These are phyloP conservation scores for Xylaria acuta DNA, from an alignment of 495 filamentous ascomycete species.

Conservation along the genomic window DNA sequence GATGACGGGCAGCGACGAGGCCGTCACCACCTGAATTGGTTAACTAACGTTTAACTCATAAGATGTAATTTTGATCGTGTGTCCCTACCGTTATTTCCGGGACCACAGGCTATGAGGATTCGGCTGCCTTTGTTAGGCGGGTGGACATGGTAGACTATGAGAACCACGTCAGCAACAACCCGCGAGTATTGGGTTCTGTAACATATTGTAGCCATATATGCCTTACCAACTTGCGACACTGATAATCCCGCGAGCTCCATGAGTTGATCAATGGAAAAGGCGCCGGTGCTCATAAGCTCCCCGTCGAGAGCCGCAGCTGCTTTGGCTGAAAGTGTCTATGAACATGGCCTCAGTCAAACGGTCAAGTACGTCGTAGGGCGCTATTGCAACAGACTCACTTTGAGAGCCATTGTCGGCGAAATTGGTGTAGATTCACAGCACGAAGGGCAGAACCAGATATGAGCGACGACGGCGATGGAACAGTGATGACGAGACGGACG, in stretches of 20 bases:
- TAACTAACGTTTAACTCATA: conserved; percentile 28
- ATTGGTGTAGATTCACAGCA: not conserved
- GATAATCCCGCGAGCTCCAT: conserved; percentile 97
- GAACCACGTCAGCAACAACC: conserved; percentile 4
- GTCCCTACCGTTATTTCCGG: conserved; percentile 86
- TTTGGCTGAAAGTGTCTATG: conserved; percentile 82
- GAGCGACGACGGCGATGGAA: not conserved
- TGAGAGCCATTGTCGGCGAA: conserved; percentile 51
- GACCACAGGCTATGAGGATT: conserved; percentile 88
- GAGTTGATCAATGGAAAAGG: conserved; percentile 92
- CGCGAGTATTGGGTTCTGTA: not conserved
- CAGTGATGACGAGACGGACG: not conserved
- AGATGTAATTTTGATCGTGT: not conserved
- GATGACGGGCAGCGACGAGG: conserved; percentile 90
- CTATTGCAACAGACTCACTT: conserved; percentile 42
- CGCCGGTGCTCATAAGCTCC: conserved; percentile 92
- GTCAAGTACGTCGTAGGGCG: not conserved
- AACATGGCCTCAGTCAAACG: conserved; percentile 30
- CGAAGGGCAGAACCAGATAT: not conserved
- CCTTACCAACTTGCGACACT: conserved; percentile 85
- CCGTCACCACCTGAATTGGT: conserved; percentile 79
- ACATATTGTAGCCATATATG: conserved; percentile 1
- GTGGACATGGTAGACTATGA: conserved; percentile 80
- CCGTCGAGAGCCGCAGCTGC: conserved; percentile 87
- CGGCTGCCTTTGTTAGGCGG: conserved; percentile 73